Conservation (phyloP, 768 basidiomycete species). For the Arthromyces matolae region DNA sequence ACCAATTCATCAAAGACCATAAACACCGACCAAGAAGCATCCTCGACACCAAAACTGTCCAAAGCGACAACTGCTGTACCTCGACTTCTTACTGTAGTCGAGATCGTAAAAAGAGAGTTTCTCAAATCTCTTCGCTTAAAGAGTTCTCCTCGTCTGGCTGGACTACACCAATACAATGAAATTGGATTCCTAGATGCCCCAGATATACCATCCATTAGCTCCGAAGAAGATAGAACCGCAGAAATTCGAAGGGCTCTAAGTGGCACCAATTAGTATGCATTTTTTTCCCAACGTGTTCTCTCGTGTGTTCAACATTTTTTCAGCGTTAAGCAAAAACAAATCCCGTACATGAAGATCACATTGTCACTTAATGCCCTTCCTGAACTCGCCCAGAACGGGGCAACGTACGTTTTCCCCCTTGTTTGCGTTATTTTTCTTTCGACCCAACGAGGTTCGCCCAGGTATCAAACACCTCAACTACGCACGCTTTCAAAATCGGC, state of each 20-base stretch:
- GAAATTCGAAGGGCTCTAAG: conserved; percentile 43
- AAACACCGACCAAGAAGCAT: neutral
- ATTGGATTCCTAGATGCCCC: conserved; percentile 52
- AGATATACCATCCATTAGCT: conserved; percentile 14
- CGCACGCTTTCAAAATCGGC: conserved; percentile 59
- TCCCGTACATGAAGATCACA: conserved; percentile 70
- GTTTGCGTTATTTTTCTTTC: neutral
- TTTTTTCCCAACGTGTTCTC: conserved; percentile 1
- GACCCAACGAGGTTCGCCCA: conserved; percentile 20
- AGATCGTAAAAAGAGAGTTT: conserved; percentile 84
- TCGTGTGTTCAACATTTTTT: neutral
- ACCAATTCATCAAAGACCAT: conserved; percentile 6
- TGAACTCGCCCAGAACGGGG: conserved; percentile 34
- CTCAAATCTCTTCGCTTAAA: conserved; percentile 47
- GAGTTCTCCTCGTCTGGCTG: conserved; percentile 38
- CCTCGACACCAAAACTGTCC: conserved; percentile 17
- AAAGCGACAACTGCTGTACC: conserved; percentile 44
- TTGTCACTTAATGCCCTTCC: conserved; percentile 46
- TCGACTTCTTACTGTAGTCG: conserved; percentile 70
- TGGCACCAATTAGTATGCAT: conserved; percentile 58
- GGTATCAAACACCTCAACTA: conserved; percentile 51
- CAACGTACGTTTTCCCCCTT: conserved; percentile 40
- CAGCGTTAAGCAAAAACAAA: conserved; percentile 53
- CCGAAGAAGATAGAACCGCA: conserved; percentile 31
- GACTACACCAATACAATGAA: conserved; percentile 78